Base-by-base conservation (phyloP, 176 grass and related monocot species). In the Musa troglodytarum region DNA sequence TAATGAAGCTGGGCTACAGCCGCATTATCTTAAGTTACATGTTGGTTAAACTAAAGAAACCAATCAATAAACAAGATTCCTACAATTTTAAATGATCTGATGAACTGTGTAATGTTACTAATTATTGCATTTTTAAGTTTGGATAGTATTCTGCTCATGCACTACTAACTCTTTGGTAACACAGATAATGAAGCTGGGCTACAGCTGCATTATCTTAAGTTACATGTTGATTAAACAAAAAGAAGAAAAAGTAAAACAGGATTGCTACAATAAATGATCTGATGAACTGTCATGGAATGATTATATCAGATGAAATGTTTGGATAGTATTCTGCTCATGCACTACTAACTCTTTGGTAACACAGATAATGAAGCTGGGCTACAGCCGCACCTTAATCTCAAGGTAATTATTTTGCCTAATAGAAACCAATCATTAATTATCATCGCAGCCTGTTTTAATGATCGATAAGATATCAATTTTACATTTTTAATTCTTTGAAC, bases 251-350 rank as follows among this genome's bases (percentile, higher is more conserved):
- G 9, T 1, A 12, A 25, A 0, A 25, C 24, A 25, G n/a, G 11
- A 59, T 16, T 16, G 4, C 14, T 59, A 28, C 16, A 10, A 57
- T 57, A 12, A 10, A 11, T 57, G 10, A 16, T 16, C 19, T 59
- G 56, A 25, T 25, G 24, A 25, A 25, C 24, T 25, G 24, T 76
- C 82, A 88, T 81, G 86, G 86, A 11, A 21, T 88, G 74, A 85
- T 88, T 28, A 88, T 88, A 82, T 88, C 86, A 53, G 82, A 88
- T 76, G 82, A 88, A 71, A 52, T 88, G 21, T 88, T 82, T 20
- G 78, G 14, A 17, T 7, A 7, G 57, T 14, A 17, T 2, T 6
- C 14, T 16, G n/a, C 57, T 61, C 5, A 61, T 61, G 17, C 17
- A 5, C 52, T 52, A n/a, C 11, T 49, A 49, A 8, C 15, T 16